Base-by-base conservation (phyloP, 2,329 filamentous ascomycete genomes). In the Fonsecaea pugnacius region DNA sequence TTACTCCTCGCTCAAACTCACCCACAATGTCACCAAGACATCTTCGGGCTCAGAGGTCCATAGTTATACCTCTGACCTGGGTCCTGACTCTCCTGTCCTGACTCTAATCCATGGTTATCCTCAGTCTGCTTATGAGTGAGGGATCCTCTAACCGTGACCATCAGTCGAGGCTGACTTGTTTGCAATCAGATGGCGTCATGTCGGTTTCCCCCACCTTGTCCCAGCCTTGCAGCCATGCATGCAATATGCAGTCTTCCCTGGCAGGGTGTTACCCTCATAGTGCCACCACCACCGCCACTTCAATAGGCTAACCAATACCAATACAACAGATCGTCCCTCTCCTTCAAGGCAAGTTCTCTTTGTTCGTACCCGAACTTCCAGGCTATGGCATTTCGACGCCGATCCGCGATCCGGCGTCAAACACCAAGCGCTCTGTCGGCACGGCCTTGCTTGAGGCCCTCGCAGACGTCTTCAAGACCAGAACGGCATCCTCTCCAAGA, bases 381-480 rank as follows among this genome's bases (percentile, higher is more conserved):
- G 70, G 70, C n/a, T 71, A 71, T 32, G 70, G 70, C 43, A 68
- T 68, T 52, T 70, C 68, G 33, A 67, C 68, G 9, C 67, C 69
- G 8, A 68, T 67, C 51, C 43, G 57, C 43, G 58, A 63, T 43
- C 52, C 46, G 6, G 43, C 54, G 2, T 57, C 61, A 40, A 69
- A 75, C 67, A 75, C 77, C 68, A 81, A 81, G 68, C 74, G 75
- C 10, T 74, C 73, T 33, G 73, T 81, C 33, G 81, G 80, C 16
- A 68, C 70, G 4, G 74, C 78, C n/a, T 74, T 83, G 52, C 72
- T 83, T 50, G 73, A 77, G 67, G 74, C 76, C 6, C 73, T 82
- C 8, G 64, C 71, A 8, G 62, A 70, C 3, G 69, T 75, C 43
- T 77, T 82, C 64, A 66, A 59, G 9, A 64, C 62, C 21, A 58